These are phyloP conservation scores for Opeltia flavorubescens DNA, from an alignment of 495 filamentous ascomycete species.

Conservation along the genomic window DNA sequence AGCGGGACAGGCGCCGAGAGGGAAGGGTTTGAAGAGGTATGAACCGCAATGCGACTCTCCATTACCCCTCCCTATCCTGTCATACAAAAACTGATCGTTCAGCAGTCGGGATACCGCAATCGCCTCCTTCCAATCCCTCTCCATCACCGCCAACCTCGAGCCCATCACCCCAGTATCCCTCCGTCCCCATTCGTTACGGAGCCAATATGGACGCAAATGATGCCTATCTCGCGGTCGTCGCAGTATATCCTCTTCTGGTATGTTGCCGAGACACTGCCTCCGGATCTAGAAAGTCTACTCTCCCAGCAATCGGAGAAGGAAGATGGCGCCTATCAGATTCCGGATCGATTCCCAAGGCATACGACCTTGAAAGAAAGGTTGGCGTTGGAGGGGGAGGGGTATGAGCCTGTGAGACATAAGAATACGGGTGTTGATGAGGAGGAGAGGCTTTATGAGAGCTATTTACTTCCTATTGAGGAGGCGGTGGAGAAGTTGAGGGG, in stretches of 20 bases:
- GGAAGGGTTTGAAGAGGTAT: conserved; percentile 35
- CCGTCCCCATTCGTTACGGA: conserved; percentile 21
- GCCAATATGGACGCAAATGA: conserved; percentile 29
- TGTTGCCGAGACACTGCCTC: conserved; percentile 34
- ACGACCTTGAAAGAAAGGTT: conserved; percentile 23
- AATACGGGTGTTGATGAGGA: conserved; percentile 32
- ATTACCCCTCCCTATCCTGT: not conserved
- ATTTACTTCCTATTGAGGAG: conserved; percentile 26
- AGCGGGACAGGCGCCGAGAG: conserved; percentile 24
- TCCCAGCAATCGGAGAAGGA: conserved; percentile 1
- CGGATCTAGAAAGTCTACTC: conserved; percentile 19
- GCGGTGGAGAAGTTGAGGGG: conserved; percentile 24
- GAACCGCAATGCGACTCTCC: not conserved
- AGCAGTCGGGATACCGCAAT: conserved; percentile 32
- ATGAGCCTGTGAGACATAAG: conserved; percentile 26
- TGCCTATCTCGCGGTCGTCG: conserved; percentile 14
- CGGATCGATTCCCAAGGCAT: conserved; percentile 17
- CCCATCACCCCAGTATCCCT: conserved; percentile 11
- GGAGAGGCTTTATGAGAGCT: conserved; percentile 26
- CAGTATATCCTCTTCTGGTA: conserved; percentile 38
- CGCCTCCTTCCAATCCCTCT: conserved; percentile 30
- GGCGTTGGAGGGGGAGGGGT: conserved; percentile 22
- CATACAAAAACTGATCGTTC: not conserved
- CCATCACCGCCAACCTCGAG: conserved; percentile 25
- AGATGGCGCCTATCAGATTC: conserved; percentile 12